phyloP scores from a whole-genome alignment of 2,329 filamentous ascomycete species.

The Ampelomyces quisqualis region DNA sequence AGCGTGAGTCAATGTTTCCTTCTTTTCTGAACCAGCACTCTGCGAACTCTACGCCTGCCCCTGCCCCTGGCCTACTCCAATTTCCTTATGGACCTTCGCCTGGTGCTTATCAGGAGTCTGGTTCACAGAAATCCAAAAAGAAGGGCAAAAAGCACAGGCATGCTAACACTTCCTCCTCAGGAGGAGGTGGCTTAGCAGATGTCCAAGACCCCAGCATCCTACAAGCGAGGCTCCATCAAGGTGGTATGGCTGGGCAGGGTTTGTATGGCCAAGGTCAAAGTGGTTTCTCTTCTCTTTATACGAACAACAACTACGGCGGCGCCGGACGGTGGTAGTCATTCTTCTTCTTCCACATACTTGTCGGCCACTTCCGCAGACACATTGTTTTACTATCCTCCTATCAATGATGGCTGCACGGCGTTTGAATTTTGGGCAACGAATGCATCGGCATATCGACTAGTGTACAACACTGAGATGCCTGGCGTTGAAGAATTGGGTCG shows the following conservation, averaged over 20 bases:
- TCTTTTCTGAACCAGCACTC: conserved; percentile 85
- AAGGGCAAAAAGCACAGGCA: conserved; percentile 99
- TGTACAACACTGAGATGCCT: conserved; percentile 38
- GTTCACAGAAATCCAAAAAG: conserved; percentile 95
- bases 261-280: conserved; percentile 85
- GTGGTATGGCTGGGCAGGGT: conserved; percentile 77
- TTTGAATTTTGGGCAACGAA: conserved; percentile 39
- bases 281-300: conserved; percentile 91
- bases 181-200: conserved; percentile 98
- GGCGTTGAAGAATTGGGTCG: conserved; percentile 42
- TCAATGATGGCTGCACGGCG: conserved; percentile 42
- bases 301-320: conserved; percentile 55
- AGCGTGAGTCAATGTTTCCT: conserved; percentile 98
- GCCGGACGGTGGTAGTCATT: conserved; percentile 42
- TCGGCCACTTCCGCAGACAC: conserved; percentile 27
- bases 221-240: conserved; percentile 94
- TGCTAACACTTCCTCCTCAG: conserved; percentile 99
- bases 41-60: conserved; percentile 78
- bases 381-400: conserved; percentile 36
- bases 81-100: conserved; percentile 86
- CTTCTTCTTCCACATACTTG: conserved; percentile 36
- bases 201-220: conserved; percentile 99
- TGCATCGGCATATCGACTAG: conserved; percentile 43
- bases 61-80: conserved; percentile 86
- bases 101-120: conserved; percentile 86